Percentiles rank a stretch among this genome's conserved stretches.
These are phyloP conservation scores for Cymbopogon flexuosus DNA, from an alignment of 202 grass and related monocot genomes.

Conservation along the genomic window DNA sequence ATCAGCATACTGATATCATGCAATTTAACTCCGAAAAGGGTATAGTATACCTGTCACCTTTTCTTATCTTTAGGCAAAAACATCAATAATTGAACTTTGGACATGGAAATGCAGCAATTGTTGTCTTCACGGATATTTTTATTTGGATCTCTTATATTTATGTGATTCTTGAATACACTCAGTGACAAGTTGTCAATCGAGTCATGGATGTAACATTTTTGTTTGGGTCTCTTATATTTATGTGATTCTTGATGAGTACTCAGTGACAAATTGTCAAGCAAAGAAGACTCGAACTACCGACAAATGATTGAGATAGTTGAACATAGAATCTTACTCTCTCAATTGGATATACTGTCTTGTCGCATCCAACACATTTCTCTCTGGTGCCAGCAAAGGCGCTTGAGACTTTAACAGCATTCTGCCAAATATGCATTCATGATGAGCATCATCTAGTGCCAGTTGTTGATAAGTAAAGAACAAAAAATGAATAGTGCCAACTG, in stretches of 20 bases:
- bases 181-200: no score
- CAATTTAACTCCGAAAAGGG: constrained; percentile 14
- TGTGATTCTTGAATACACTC: no score
- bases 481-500: constrained; percentile 6
- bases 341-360: constrained; percentile 88
- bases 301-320: constrained; percentile 19
- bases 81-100: constrained; percentile 18
- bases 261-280: constrained; percentile 7
- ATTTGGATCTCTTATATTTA: no score
- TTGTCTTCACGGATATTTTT: no score
- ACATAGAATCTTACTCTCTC: constrained; percentile 68
- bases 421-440: constrained; percentile 35
- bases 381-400: constrained; percentile 83
- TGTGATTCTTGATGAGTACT: background rate
- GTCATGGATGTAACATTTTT: background rate
- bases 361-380: constrained; percentile 94
- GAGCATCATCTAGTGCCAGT: constrained; percentile 26
- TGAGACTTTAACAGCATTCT: constrained; percentile 88
- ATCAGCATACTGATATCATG: constrained; percentile 15
- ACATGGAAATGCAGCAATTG: background rate
- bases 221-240: background rate
- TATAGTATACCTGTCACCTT: background rate
- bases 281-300: constrained; percentile 3
- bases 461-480: constrained; percentile 21
- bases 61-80: background rate